Conservation (phyloP, 371 early-diverging fungal species). For the Mortierella sp. region DNA sequence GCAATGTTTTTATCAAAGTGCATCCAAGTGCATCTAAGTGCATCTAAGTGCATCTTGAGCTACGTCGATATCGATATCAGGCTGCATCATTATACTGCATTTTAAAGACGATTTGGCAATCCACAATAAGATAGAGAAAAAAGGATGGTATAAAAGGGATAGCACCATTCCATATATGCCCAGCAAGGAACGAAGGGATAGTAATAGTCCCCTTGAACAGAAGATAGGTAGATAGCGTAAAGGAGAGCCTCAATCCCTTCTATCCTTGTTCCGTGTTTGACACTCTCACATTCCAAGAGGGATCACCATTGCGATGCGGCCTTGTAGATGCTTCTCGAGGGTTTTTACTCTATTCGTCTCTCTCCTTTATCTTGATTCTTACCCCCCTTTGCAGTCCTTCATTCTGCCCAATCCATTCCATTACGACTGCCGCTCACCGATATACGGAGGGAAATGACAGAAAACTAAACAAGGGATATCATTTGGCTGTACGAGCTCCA, state of each 20-base stretch:
- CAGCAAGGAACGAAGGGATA: neutral
- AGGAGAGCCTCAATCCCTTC: neutral
- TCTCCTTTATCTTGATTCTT: slow-evolving; percentile 24
- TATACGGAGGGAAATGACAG: neutral
- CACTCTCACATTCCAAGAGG: neutral
- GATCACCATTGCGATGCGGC: neutral
- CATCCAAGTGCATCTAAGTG: too few species aligned
- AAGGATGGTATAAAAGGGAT: neutral
- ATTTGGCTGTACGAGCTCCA: neutral
- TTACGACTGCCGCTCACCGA: neutral
- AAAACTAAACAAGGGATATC: neutral
- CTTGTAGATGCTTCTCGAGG: neutral
- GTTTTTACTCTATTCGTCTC: slow-evolving; percentile 1
- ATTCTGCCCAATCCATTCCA: slow-evolving; percentile 1
- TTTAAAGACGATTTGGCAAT: too few species aligned
- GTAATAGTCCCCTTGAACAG: neutral
- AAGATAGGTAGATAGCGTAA: neutral
- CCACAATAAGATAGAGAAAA: neutral
- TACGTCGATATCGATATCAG: too few species aligned
- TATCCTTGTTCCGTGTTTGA: neutral
- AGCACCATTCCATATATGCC: neutral
- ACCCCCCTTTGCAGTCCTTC: slow-evolving; percentile 3
- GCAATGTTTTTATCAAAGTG: too few species aligned
- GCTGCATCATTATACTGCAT: too few species aligned
- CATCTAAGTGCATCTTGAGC: too few species aligned